Base-by-base conservation (phyloP, 805 yeast species). In the Metschnikowia orientalis region DNA sequence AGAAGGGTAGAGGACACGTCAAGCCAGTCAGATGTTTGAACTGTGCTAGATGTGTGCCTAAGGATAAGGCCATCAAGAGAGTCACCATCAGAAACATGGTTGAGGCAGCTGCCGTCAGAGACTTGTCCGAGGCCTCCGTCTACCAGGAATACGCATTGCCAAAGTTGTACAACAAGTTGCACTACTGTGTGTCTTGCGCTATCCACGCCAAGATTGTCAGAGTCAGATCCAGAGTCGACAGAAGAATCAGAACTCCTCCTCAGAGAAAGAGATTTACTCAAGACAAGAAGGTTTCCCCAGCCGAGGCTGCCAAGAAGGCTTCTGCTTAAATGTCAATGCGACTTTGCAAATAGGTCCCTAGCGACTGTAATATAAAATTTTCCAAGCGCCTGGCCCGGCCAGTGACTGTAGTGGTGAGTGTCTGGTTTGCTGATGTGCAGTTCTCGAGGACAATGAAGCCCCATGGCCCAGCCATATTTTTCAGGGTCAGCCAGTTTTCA, bases 1-100 rank as follows among this genome's bases (percentile, higher is more conserved):
- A 92, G 94, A 89, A 88, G 79, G 97, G 97, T 71, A 92, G 99
- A 87, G 99, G 99, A 71, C 97, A 92, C 95, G 96, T 86, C 74
- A 86, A 85, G 75, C 95, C 95, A 70, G 97, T 90, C 66, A 89
- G 99, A 84, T 92, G 99, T 81, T 84, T 88, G 67, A 92, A 92
- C 96, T 92, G 99, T 77, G 84, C 96, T 63, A 87, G 95, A 75
- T 86, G 95, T 79, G 95, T 92, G 62, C 97, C 98, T 70, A 92
- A 92, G 85, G 99, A 92, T 73, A 92, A 92, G 84, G 97, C 98
- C 73, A 92, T 92, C 86, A 92, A 92, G 92, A 87, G 99, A 79
- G 95, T 92, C 81, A 88, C 96, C 73, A 82, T 92, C 85, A 86
- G 97, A 80, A 92, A 92, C 95, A 92, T 92, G 90, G 99, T 92